Evolutionary conservation across 805 yeast species (phyloP), one percentile per base, ranked within the genome.

Genomic region (Wickerhamiella galacta): DNA sequence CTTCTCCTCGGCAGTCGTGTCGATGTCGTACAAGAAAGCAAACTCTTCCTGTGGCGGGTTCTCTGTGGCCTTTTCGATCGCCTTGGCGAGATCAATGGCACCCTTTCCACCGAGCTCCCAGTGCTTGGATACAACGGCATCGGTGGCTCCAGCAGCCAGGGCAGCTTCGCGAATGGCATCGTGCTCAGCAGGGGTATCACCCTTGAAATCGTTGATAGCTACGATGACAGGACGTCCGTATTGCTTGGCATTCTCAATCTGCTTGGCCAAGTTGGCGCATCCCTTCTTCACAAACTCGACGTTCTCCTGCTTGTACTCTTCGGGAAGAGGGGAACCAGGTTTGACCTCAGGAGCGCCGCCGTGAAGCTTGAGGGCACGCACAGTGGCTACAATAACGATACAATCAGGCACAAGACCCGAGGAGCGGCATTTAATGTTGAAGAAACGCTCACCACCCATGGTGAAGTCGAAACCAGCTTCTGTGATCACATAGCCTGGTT

Each of bases 381-480:
- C 90, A 20, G 96, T 87, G 26, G 96, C 95, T 35, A 87, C 96
- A 47, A 87, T 71, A 30, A 87, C 93, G 36, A 87, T 85, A 28
- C 77, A 77, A 54, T 85, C 92, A 23, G 96, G 96, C 30, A 67
- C 63, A 38, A 79, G 66, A 2, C 94, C 95, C 22, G 93, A 77
- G n/a, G 93, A 68, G 54, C 96, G 75, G 57, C 95, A 83, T 61
- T 87, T 87, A 57, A 87, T 87, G 61, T 87, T 81, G 58, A 87
- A 73, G 63, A 87, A 87, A 49, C 96, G 72, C 66, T 87, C 96
- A 44, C 96, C 96, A 45, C 96, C 96, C 95, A 87, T 87, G 33
- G 95, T 87, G 65, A 90, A 87, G 58, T 87, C 96, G 60, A 87
- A 87, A 30, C 96, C 96, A 30, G 96, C 95, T 57, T 87, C 96